Evolutionary conservation across 139 green algal genomes (phyloP).

Genomic region (Chara braunii): DNA sequence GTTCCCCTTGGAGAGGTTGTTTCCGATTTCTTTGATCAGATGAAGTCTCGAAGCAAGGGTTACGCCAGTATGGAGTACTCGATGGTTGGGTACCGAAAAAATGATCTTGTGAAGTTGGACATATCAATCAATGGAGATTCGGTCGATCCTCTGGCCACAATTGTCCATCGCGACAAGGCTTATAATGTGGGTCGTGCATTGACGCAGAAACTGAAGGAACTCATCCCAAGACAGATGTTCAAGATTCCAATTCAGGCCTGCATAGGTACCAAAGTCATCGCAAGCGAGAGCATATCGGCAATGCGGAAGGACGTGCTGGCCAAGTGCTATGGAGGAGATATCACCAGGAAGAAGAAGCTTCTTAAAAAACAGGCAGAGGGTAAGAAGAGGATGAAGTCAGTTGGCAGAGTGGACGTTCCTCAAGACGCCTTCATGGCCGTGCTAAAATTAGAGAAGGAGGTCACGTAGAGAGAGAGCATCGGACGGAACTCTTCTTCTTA

Average conservation of each 20-base stretch:
- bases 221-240: conserved; percentile 92
- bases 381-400: conserved; percentile 87
- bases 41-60: conserved; percentile 82
- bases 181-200: conserved; percentile 50
- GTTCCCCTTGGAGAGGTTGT: conserved; percentile 94
- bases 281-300: conserved; percentile 37
- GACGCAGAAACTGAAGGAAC: conserved; percentile 80
- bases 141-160: conserved; percentile 73
- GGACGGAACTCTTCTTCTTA: background rate
- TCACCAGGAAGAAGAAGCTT: conserved; percentile 97
- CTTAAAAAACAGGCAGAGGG: conserved; percentile 89
- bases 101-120: conserved; percentile 85
- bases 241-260: conserved; percentile 73
- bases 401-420: conserved; percentile 50
- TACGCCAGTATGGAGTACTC: conserved; percentile 89
- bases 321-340: conserved; percentile 92
- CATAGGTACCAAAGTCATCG: conserved; percentile 67
- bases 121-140: conserved; percentile 82
- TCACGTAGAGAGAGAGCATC: conserved; percentile 10
- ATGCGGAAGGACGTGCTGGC: conserved; percentile 95
- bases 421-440: conserved; percentile 97
- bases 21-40: conserved; percentile 94
- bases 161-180: conserved; percentile 67
- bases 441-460: conserved; percentile 66
- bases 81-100: conserved; percentile 53